phyloP scores from a whole-genome alignment of 1,139 yeast species.

The Candida tetrigidarum region DNA sequence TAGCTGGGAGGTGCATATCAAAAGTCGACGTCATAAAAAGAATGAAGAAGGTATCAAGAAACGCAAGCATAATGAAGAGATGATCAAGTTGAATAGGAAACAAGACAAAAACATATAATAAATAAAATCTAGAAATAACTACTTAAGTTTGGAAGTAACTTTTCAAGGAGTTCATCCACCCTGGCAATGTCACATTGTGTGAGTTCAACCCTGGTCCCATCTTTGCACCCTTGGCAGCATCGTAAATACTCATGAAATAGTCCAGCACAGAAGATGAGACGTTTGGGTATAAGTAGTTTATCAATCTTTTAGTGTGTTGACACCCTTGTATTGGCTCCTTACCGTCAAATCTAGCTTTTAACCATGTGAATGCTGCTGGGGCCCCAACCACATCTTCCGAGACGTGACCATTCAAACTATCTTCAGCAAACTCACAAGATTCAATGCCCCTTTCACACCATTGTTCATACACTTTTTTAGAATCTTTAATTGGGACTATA shows the following conservation, averaged over 20 bases:
- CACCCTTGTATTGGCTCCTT: slow-evolving; percentile 32
- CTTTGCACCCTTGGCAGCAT: background rate
- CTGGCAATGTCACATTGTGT: background rate
- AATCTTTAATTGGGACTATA: slow-evolving; percentile 31
- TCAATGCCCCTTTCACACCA: slow-evolving; percentile 37
- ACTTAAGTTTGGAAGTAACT: background rate
- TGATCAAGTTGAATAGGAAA: slow-evolving; percentile 8
- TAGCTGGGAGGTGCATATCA: slow-evolving; percentile 69
- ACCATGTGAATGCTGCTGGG: slow-evolving; percentile 37
- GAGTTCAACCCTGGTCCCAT: background rate
- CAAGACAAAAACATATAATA: background rate
- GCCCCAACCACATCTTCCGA: slow-evolving; percentile 29
- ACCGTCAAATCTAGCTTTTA: slow-evolving; percentile 25
- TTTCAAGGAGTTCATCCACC: background rate
- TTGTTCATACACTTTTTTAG: slow-evolving; percentile 28
- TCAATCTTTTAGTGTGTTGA: slow-evolving; percentile 22
- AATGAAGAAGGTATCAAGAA: slow-evolving; percentile 23
- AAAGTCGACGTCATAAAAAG: slow-evolving; percentile 63
- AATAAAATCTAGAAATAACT: too few relatives aligned
- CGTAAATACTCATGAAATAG: background rate
- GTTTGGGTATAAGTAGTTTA: slow-evolving; percentile 24
- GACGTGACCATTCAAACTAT: slow-evolving; percentile 31
- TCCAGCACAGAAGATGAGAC: background rate
- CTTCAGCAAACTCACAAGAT: slow-evolving; percentile 34
- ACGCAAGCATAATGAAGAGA: slow-evolving; percentile 19